Evolutionary conservation across 2,329 filamentous ascomycete species (phyloP), one percentile per base, ranked within the genome.

Genomic region (Dactylellina parvicollis): DNA sequence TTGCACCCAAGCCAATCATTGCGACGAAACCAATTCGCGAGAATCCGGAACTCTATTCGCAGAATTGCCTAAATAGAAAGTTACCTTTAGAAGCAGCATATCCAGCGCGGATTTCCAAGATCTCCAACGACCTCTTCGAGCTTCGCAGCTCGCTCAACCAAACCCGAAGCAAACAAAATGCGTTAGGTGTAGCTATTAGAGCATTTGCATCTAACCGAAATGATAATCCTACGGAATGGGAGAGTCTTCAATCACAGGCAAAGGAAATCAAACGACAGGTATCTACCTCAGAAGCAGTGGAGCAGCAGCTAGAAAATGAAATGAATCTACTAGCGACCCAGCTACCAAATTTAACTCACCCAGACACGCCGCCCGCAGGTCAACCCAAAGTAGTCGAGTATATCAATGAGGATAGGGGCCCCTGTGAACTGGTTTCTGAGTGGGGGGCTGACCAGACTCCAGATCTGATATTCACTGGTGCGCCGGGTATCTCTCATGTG

Each of bases 11-110:
- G 80, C 87, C 91, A 24, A 86, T 86, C 49, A 86, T 96, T 76
- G 90, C 97, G 82, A 86, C 96, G 79, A 94, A 92, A 80, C 90
- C 95, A 82, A 96, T 99, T 80, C 92, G 93, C 67, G 86, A 92
- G 79, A 91, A 96, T 81, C 87, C 90, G 14, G 87, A 89, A 12
- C 85, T 96, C 14, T 91, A 97, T 83, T 86, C 90, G 77, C 84
- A 89, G 76, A 98, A 96, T 79, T 96, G 92, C 81, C 80, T 90
- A 71, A 89, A 92, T 76, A 88, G 95, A 77, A 97, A 97, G 80
- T 97, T 97, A 82, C 84, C 80, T 69, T 77, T 80, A 24, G 85
- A 87, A 75, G 82, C 85, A 36, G 78, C 80, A 12, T 84, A 88
- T 76, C 87, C 88, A 0, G 80, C 81, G 7, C 84, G 82, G 60